Evolutionary conservation across 768 basidiomycete species (phyloP).

Genomic region (Naganishia kalamii): DNA sequence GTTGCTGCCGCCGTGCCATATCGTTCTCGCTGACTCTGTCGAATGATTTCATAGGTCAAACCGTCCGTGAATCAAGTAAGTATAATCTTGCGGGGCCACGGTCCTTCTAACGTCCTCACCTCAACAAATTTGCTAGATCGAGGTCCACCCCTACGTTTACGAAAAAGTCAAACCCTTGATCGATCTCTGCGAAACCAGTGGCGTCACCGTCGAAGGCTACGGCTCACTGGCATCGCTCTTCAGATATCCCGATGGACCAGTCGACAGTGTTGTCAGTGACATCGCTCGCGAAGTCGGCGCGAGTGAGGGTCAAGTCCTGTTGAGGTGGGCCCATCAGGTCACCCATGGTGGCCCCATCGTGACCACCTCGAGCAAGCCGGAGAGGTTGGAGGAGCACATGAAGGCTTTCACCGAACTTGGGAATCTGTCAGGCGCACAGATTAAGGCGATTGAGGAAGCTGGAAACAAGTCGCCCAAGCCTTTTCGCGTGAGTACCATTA

Average conservation of each 20-base stretch:
- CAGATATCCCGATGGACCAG: constrained; percentile 22
- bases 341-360: constrained; percentile 29
- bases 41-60: too few relatives aligned
- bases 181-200: constrained; percentile 34
- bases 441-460: constrained; percentile 1
- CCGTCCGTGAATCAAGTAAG: constrained; percentile 47
- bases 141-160: constrained; percentile 47
- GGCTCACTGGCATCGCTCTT: constrained; percentile 33
- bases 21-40: too few relatives aligned
- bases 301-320: constrained; percentile 33
- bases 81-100: background rate
- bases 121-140: constrained; percentile 38
- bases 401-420: background rate
- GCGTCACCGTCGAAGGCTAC: constrained; percentile 38
- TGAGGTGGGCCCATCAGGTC: constrained; percentile 33
- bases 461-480: constrained; percentile 7
- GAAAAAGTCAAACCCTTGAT: constrained; percentile 32
- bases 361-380: constrained; percentile 6
- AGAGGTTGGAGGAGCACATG: constrained; percentile 5
- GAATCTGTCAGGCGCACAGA: background rate
- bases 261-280: constrained; percentile 26
- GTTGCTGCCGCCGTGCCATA: too few relatives aligned
- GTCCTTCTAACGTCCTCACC: background rate
- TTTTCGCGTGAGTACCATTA: background rate
- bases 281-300: constrained; percentile 25